A percentile compares a stretch with the other conserved stretches of the same genome.
Evolutionary conservation across 78 protist genomes (phyloP).

Genomic region (Dictyostelium brefeldianum): DNA sequence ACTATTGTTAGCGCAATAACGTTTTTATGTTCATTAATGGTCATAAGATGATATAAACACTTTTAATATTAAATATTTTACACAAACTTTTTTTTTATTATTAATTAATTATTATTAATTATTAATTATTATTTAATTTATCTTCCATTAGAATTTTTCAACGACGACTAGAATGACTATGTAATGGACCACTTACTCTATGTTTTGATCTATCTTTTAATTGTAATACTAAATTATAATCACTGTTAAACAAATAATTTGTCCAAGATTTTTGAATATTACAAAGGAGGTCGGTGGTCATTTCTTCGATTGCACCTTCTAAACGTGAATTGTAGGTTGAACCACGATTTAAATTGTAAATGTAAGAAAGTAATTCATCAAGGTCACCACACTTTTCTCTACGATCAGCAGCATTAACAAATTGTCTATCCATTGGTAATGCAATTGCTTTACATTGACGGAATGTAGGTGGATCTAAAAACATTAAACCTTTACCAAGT

Average conservation of each 20-base stretch:
- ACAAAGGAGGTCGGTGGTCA: slow-evolving; percentile 39
- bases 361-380: slow-evolving; percentile 44
- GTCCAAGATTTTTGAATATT: slow-evolving; percentile 69
- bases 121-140: neutral
- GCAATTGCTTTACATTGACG: slow-evolving; percentile 80
- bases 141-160: no score
- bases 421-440: slow-evolving; percentile 53
- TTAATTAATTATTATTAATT: no score
- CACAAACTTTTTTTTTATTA: no score
- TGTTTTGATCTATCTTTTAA: slow-evolving; percentile 67
- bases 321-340: slow-evolving; percentile 52
- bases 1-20: no score
- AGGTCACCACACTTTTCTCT: slow-evolving; percentile 66
- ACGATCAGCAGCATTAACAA: slow-evolving; percentile 19
- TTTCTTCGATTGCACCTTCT: slow-evolving; percentile 74
- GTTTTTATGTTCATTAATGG: no score
- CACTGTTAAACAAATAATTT: slow-evolving; percentile 60
- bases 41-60: no score
- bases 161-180: slow-evolving; percentile 1
- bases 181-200: slow-evolving; percentile 61
- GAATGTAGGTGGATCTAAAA: slow-evolving; percentile 71
- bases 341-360: slow-evolving; percentile 49
- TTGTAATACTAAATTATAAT: slow-evolving; percentile 48
- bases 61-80: no score
- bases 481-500: slow-evolving; percentile 73